Evolutionary conservation across 495 filamentous ascomycete species (phyloP).

Genomic region (Filosporella fistucella): DNA sequence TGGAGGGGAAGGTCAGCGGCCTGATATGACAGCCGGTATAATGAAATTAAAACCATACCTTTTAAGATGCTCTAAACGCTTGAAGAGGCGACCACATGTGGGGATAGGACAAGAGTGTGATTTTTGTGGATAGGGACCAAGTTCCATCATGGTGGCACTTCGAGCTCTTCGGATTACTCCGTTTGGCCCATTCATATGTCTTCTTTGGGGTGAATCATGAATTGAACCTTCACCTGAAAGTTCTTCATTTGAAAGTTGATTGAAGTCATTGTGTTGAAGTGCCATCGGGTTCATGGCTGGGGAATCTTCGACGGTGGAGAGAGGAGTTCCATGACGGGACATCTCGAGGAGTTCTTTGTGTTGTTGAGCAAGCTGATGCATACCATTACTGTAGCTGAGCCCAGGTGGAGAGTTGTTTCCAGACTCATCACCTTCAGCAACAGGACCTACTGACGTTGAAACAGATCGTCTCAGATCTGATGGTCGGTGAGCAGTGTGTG

Average conservation of each 20-base stretch:
- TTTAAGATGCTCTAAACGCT: slow-evolving; percentile 98
- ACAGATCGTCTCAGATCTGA: slow-evolving; percentile 90
- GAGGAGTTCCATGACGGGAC: slow-evolving; percentile 83
- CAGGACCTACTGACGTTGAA: slow-evolving; percentile 81
- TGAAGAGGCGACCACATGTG: slow-evolving; percentile 94
- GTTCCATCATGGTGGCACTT: slow-evolving; percentile 94
- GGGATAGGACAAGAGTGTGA: slow-evolving; percentile 99
- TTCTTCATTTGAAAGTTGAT: slow-evolving; percentile 59
- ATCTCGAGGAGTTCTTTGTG: slow-evolving; percentile 78
- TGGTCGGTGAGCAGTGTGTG: slow-evolving; percentile 54
- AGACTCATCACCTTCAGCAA: slow-evolving; percentile 70
- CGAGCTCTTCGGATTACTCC: slow-evolving; percentile 84
- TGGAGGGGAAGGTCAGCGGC: slow-evolving; percentile 52
- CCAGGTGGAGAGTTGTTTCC: slow-evolving; percentile 66
- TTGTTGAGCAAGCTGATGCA: slow-evolving; percentile 52
- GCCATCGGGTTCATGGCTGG: slow-evolving; percentile 64
- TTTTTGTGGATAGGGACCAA: slow-evolving; percentile 94
- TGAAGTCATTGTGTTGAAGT: slow-evolving; percentile 58
- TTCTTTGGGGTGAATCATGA: slow-evolving; percentile 52
- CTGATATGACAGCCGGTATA: slow-evolving; percentile 44
- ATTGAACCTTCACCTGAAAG: slow-evolving; percentile 46
- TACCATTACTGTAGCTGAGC: slow-evolving; percentile 59
- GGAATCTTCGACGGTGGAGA: slow-evolving; percentile 74
- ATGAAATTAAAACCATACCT: slow-evolving; percentile 68
- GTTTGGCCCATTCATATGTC: slow-evolving; percentile 55